A percentile compares a stretch with the other conserved stretches of the same genome.
Conservation (phyloP, 1,284 basidiomycete species). For the Polyporus tsugae region DNA sequence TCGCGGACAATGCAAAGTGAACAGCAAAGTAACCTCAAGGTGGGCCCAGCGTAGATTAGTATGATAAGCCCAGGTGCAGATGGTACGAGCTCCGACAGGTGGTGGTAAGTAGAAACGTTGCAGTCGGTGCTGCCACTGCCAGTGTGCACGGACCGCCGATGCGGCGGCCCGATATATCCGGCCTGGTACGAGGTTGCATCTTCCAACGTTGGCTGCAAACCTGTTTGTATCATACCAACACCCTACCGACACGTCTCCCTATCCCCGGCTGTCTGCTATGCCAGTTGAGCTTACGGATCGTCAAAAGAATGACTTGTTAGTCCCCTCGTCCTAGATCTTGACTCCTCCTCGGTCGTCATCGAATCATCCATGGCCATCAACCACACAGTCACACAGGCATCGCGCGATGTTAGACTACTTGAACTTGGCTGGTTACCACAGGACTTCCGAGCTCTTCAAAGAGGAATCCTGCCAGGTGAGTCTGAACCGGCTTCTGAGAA, state of each 20-base stretch:
- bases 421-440: constrained; percentile 63
- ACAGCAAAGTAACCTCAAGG: no score
- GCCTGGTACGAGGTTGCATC: no score
- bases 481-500: background rate
- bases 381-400: constrained; percentile 57
- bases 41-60: no score
- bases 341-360: background rate
- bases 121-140: no score
- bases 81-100: no score
- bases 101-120: no score
- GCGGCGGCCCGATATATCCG: no score
- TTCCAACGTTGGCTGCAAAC: no score
- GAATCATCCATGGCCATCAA: background rate
- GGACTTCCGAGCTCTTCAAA: constrained; percentile 66
- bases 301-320: constrained; percentile 3
- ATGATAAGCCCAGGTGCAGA: no score
- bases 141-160: no score
- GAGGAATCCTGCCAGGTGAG: constrained; percentile 48
- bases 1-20: no score
- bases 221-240: no score
- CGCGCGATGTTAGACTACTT: constrained; percentile 84
- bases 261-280: background rate
- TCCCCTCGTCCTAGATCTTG: background rate
- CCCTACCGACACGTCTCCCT: background rate
- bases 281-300: background rate